These are phyloP conservation scores for Puccinia hordei DNA, from an alignment of 1,284 basidiomycete genomes.

Conservation along the genomic window DNA sequence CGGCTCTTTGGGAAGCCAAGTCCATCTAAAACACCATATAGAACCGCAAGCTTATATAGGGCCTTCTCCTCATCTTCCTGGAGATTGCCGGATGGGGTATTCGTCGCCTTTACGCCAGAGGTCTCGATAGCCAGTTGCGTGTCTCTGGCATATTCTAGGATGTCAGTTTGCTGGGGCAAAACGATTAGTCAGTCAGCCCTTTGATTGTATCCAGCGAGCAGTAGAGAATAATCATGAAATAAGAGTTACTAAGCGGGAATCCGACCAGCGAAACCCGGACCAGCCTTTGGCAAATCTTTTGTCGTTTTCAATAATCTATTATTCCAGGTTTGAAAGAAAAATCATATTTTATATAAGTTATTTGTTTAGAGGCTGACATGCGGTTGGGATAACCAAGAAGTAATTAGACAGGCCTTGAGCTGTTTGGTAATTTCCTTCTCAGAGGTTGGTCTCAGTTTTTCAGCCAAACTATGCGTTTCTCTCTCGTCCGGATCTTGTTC, in stretches of 20 bases:
- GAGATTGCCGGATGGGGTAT: conserved; percentile 50
- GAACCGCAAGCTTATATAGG: conserved; percentile 71
- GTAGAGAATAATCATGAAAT: conserved; percentile 10
- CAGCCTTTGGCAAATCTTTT: conserved; percentile 72
- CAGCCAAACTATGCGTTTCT: conserved; percentile 61
- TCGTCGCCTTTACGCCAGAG: conserved; percentile 30
- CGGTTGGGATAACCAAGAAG: neutral
- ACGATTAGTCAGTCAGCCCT: neutral
- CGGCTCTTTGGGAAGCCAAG: conserved; percentile 76
- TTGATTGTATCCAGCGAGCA: neutral
- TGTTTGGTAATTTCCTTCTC: conserved; percentile 82
- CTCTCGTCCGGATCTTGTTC: conserved; percentile 57
- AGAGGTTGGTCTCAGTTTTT: conserved; percentile 80
- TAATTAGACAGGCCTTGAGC: conserved; percentile 63
- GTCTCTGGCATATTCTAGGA: conserved; percentile 53
- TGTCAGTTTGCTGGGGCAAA: conserved; percentile 53
- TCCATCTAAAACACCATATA: conserved; percentile 78
- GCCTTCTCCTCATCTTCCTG: conserved; percentile 69
- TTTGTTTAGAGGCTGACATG: neutral
- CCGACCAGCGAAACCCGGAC: conserved; percentile 64
- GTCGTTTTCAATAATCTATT: conserved; percentile 81
- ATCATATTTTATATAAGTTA: neutral
- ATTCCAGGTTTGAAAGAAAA: too few relatives aligned
- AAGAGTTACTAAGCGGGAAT: conserved; percentile 54
- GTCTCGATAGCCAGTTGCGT: conserved; percentile 46